Conservation (phyloP, 371 early-diverging fungal genomes). For the Zychaea mexicana region DNA sequence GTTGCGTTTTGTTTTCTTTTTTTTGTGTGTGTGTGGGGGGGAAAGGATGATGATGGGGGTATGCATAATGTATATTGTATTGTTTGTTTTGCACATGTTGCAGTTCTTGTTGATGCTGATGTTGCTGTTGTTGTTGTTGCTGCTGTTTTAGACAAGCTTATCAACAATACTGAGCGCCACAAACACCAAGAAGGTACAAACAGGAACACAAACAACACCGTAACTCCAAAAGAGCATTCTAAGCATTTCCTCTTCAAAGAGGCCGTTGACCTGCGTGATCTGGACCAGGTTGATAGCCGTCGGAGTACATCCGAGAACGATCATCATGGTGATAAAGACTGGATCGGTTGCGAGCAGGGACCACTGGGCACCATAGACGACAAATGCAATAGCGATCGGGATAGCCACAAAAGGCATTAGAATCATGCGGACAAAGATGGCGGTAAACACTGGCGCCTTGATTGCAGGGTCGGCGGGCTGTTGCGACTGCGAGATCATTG, state of each 20-base stretch:
- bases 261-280: constrained; percentile 55
- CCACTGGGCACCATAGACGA: constrained; percentile 27
- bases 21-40: no score
- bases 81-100: background rate
- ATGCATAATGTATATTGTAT: background rate
- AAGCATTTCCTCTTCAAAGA: constrained; percentile 62
- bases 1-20: no score
- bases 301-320: constrained; percentile 58
- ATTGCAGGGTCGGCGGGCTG: constrained; percentile 13
- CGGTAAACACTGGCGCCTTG: constrained; percentile 34
- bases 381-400: constrained; percentile 46
- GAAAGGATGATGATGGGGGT: background rate
- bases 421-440: constrained; percentile 50
- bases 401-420: constrained; percentile 47
- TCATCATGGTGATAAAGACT: constrained; percentile 48
- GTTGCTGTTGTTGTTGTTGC: no score
- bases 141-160: constrained; percentile 13
- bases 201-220: constrained; percentile 55
- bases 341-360: constrained; percentile 53
- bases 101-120: background rate
- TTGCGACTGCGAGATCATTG: constrained; percentile 22
- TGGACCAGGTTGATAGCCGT: constrained; percentile 64
- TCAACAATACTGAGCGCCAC: constrained; percentile 41
- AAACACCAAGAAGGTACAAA: constrained; percentile 52
- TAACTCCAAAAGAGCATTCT: constrained; percentile 63